Conservation (phyloP, 495 filamentous ascomycete species). For the Coniosporium apollinis region DNA sequence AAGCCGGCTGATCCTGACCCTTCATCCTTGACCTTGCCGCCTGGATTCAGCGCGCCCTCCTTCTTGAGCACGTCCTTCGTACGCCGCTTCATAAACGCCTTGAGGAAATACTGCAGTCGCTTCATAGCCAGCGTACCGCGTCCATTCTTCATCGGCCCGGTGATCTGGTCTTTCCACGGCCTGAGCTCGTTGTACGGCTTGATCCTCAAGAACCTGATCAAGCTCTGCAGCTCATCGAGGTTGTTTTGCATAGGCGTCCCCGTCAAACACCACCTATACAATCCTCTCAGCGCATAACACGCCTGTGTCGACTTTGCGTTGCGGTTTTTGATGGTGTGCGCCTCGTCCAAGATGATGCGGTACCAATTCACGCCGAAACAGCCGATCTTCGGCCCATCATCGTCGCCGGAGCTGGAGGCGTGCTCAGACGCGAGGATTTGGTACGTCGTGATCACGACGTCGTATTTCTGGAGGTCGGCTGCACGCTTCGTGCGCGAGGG, state of each 20-base stretch:
- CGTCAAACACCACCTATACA: slow-evolving; percentile 89
- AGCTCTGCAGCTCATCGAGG: slow-evolving; percentile 84
- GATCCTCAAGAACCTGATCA: slow-evolving; percentile 87
- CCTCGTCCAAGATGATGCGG: slow-evolving; percentile 87
- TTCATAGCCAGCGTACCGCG: slow-evolving; percentile 78
- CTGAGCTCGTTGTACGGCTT: slow-evolving; percentile 69
- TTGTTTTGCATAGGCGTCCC: slow-evolving; percentile 98
- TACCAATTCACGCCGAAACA: slow-evolving; percentile 91
- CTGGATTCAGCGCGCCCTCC: slow-evolving; percentile 57
- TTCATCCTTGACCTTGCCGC: slow-evolving; percentile 35
- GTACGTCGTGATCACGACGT: slow-evolving; percentile 96
- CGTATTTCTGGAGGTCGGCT: slow-evolving; percentile 60
- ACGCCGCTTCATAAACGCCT: slow-evolving; percentile 88
- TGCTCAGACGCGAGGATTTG: slow-evolving; percentile 86
- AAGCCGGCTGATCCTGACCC: slow-evolving; percentile 43
- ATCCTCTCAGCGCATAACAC: slow-evolving; percentile 58
- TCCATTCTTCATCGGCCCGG: slow-evolving; percentile 65
- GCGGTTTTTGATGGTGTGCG: slow-evolving; percentile 94
- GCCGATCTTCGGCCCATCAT: slow-evolving; percentile 47
- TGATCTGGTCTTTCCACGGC: slow-evolving; percentile 80
- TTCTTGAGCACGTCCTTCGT: slow-evolving; percentile 89
- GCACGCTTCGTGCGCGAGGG: slow-evolving; percentile 63
- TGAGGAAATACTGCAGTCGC: slow-evolving; percentile 65
- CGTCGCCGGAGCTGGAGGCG: slow-evolving; percentile 39
- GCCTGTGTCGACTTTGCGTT: slow-evolving; percentile 89